These are phyloP conservation scores for Cytospora piceae DNA, from an alignment of 2,329 filamentous ascomycete species.

Conservation along the genomic window DNA sequence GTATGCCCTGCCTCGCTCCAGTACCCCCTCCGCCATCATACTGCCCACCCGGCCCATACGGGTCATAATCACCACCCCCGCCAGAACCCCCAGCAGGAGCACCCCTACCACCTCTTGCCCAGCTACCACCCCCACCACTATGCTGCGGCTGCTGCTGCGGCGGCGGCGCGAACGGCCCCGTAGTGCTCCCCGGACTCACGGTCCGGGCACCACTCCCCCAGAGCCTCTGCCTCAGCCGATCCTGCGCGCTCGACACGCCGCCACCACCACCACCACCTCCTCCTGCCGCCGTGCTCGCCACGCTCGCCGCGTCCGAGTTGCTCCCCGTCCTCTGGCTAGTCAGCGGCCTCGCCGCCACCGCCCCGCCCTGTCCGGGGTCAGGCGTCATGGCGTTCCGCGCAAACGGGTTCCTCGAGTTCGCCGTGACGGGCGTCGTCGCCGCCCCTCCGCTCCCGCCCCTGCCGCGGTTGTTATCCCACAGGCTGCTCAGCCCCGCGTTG, in stretches of 20 bases:
- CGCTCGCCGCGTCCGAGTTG: constrained; percentile 30
- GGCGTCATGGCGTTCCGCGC: constrained; percentile 40
- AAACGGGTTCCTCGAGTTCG: constrained; percentile 36
- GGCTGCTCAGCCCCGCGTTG: constrained; percentile 53
- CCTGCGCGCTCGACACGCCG: constrained; percentile 68
- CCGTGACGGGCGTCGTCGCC: neutral
- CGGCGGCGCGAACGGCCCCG: constrained; percentile 54
- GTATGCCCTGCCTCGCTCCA: constrained; percentile 44
- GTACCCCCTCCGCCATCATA: constrained; percentile 49
- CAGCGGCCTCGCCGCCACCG: constrained; percentile 59
- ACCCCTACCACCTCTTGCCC: constrained; percentile 31
- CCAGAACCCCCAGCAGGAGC: constrained; percentile 36
- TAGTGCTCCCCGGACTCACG: constrained; percentile 52
- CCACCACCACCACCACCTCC: constrained; percentile 35
- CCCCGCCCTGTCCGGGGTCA: constrained; percentile 36
- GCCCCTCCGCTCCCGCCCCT: constrained; percentile 31
- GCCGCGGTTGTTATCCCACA: constrained; percentile 57
- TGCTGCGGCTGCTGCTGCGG: constrained; percentile 34
- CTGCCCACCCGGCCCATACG: constrained; percentile 50
- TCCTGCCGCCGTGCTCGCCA: constrained; percentile 27
- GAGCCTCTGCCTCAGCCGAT: constrained; percentile 78
- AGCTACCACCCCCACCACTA: constrained; percentile 28
- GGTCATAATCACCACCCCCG: constrained; percentile 48
- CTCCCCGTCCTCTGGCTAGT: constrained; percentile 76
- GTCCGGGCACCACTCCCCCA: constrained; percentile 64